Base-by-base conservation (phyloP, 768 basidiomycete species). In the Collybia sordida region DNA sequence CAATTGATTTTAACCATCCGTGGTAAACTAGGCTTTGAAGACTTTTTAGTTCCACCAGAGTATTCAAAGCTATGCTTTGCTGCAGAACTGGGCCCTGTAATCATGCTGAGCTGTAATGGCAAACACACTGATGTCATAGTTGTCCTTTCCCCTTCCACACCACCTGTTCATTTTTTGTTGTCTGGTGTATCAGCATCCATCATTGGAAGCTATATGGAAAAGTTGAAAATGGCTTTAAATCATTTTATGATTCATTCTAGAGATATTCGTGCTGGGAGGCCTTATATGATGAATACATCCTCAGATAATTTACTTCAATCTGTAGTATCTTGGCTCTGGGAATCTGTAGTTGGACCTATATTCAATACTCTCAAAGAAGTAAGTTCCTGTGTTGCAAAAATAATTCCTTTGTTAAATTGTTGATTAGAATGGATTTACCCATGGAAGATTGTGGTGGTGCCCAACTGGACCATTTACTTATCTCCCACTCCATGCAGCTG, bases 21-120 rank as follows among this genome's bases (percentile, higher is more conserved):
- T 21, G 57, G 53, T 34, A 21, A 66, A 6, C 57, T 62, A 0
- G 70, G 64, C 0, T 71, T 73, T 54, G 59, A 56, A 24, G 48
- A 40, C 17, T 74, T 74, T 48, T 57, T 73, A 41, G 48, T 46
- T 21, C 42, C 60, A 0, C 40, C 45, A 4, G 34, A 55, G 2
- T 69, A 64, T 31, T 22, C 53, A 3, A 54, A 64, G 15, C 58
- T 75, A 7, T 59, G 52, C 2, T 48, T 53, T 42, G 69, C 59
- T 2, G 60, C 67, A 2, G 44, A 23, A 2, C 56, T 61, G 2
- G 73, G 74, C 1, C 73, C 72, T 1, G 63, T 75, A 23, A 37
- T 75, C 42, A 24, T 73, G 4, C 52, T 73, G 21, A 72, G 66
- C 24, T 61, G 65, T 14, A 57, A 59, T 27, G 14, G 48, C 24